These are phyloP conservation scores for Orbilia oligospora DNA, from an alignment of 2,329 filamentous ascomycete species.

Conservation along the genomic window DNA sequence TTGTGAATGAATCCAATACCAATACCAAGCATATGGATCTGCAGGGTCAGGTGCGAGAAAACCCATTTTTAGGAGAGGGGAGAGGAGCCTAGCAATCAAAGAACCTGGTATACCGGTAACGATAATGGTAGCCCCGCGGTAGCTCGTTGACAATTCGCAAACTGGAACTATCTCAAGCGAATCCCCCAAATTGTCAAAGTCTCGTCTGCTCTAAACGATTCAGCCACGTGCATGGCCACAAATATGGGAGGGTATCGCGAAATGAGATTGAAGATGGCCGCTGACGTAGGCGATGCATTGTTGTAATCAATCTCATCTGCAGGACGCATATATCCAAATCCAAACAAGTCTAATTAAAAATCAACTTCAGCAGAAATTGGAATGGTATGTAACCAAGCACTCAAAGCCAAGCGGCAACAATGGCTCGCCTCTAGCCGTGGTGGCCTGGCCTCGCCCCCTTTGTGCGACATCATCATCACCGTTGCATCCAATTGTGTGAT, in stretches of 20 bases:
- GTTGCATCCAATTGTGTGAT: conserved; percentile 28
- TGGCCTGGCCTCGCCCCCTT: not conserved
- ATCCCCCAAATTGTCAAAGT: conserved; percentile 45
- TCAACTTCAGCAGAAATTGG: conserved; percentile 21
- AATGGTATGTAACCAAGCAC: not conserved
- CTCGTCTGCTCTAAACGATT: conserved; percentile 19
- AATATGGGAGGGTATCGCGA: conserved; percentile 25
- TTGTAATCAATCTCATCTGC: conserved; percentile 37
- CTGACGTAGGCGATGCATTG: conserved; percentile 51
- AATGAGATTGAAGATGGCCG: conserved; percentile 44
- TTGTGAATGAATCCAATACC: conserved; percentile 16
- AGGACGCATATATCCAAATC: not conserved
- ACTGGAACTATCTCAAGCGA: conserved; percentile 45
- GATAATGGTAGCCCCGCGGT: conserved; percentile 13
- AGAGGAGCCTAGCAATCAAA: not conserved
- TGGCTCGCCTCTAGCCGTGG: conserved; percentile 53
- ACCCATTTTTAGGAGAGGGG: conserved; percentile 1
- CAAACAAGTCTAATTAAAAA: conserved; percentile 17
- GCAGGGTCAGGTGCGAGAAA: conserved; percentile 49
- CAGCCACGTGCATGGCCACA: conserved; percentile 41
- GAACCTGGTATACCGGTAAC: conserved; percentile 30
- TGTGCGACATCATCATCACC: conserved; percentile 15
- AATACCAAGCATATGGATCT: conserved; percentile 35
- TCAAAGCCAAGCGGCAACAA: conserved; percentile 14
- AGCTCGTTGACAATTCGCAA: conserved; percentile 1